Conservation (phyloP, 140 eudicot species). For the Oenanthe javanica region DNA sequence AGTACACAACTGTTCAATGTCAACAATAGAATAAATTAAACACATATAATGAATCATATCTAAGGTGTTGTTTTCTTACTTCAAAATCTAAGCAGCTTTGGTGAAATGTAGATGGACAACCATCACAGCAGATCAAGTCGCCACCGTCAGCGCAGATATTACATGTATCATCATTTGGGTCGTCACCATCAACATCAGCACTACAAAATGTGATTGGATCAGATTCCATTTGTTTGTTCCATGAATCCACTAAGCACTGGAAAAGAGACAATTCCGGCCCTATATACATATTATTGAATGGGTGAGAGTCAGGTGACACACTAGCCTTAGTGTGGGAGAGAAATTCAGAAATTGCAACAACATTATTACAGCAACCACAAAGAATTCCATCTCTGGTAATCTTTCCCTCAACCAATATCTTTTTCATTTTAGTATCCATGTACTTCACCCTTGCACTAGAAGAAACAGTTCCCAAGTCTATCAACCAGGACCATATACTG, state of each 20-base stretch:
- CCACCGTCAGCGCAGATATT: constrained; percentile 97
- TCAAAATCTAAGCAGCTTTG: constrained; percentile 56
- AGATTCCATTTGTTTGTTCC: constrained; percentile 62
- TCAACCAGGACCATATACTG: constrained; percentile 77
- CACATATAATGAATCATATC: background rate
- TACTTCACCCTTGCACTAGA: constrained; percentile 53
- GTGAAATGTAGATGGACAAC: constrained; percentile 95
- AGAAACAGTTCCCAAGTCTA: constrained; percentile 56
- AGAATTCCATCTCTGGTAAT: constrained; percentile 58
- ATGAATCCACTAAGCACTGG: constrained; percentile 59
- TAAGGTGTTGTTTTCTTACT: constrained; percentile 29
- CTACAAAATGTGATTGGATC: constrained; percentile 27
- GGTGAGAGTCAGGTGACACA: constrained; percentile 13
- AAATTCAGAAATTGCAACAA: constrained; percentile 38
- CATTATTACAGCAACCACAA: constrained; percentile 59
- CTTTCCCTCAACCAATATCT: constrained; percentile 42
- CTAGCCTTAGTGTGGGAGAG: constrained; percentile 60
- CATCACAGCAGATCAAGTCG: constrained; percentile 82
- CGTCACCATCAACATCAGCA: constrained; percentile 58
- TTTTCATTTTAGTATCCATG: constrained; percentile 31
- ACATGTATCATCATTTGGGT: constrained; percentile 93
- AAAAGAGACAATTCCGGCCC: constrained; percentile 54
- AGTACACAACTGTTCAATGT: background rate
- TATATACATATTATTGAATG: constrained; percentile 44
- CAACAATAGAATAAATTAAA: background rate